A percentile compares a stretch with the other conserved stretches of the same genome.
phyloP scores from a whole-genome alignment of 2,329 filamentous ascomycete genomes.

The Fusarium sp. region DNA sequence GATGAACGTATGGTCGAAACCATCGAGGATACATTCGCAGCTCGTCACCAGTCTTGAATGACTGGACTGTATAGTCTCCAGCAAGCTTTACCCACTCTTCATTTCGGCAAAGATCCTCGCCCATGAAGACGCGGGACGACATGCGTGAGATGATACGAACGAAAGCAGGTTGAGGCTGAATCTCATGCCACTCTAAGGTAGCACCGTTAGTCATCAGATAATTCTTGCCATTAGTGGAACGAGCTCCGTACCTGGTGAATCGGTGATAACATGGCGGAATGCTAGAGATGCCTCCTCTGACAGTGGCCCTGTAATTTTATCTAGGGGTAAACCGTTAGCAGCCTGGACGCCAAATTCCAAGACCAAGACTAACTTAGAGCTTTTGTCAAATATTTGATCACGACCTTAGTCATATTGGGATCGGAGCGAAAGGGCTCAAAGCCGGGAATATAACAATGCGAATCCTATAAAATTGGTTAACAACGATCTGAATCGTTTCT shows the following conservation, averaged over 20 bases:
- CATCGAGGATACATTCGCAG: constrained; percentile 58
- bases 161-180: not conserved
- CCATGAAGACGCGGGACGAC: constrained; percentile 55
- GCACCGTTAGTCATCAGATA: no score
- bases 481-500: not conserved
- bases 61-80: constrained; percentile 58
- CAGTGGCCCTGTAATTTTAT: not conserved
- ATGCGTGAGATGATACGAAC: constrained; percentile 18
- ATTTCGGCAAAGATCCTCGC: constrained; percentile 55
- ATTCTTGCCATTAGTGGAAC: not conserved
- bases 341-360: accelerated
- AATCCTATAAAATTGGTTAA: not conserved
- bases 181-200: constrained; percentile 1
- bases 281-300: not conserved
- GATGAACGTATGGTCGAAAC: constrained; percentile 61
- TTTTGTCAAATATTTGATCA: constrained; percentile 11
- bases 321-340: not conserved
- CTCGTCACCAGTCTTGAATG: constrained; percentile 45
- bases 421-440: not conserved
- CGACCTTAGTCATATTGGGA: not conserved
- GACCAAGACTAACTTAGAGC: not conserved
- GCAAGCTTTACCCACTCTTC: constrained; percentile 59
- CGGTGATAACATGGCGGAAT: not conserved
- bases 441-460: constrained; percentile 7
- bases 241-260: not conserved